A percentile compares a stretch with the other conserved stretches of the same genome.
These are phyloP conservation scores for Lentinula aciculospora DNA, from an alignment of 768 basidiomycete species.

Conservation along the genomic window DNA sequence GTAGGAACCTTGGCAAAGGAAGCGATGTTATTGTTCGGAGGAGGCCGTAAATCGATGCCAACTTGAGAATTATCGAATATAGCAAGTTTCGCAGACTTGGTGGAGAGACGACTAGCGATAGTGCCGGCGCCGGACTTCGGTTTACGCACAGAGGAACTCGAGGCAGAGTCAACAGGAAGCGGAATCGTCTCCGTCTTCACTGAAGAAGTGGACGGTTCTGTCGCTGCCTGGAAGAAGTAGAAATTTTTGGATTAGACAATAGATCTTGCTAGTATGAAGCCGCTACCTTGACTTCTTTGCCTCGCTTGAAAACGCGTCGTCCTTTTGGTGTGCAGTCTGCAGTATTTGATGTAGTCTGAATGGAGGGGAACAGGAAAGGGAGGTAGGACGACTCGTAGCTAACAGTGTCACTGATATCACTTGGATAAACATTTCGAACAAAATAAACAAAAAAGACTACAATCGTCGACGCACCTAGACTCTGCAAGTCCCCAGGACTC, in stretches of 20 bases:
- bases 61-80: slow-evolving; percentile 43
- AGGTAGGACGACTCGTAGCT: slow-evolving; percentile 60
- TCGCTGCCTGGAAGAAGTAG: neutral
- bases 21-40: slow-evolving; percentile 9
- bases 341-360: slow-evolving; percentile 17
- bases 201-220: neutral
- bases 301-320: slow-evolving; percentile 48
- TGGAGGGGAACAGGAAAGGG: slow-evolving; percentile 54
- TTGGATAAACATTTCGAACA: neutral
- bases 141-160: neutral
- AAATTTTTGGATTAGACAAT: neutral
- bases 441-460: neutral
- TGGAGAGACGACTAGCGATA: slow-evolving; percentile 9
- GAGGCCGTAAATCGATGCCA: slow-evolving; percentile 41
- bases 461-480: slow-evolving; percentile 6
- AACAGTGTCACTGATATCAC: slow-evolving; percentile 20
- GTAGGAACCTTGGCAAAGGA: slow-evolving; percentile 2
- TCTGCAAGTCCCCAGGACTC: slow-evolving; percentile 42
- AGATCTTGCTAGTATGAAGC: neutral
- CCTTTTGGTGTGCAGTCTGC: slow-evolving; percentile 30
- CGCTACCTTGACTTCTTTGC: slow-evolving; percentile 30
- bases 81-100: slow-evolving; percentile 30
- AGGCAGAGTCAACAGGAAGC: neutral
- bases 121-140: neutral
- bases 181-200: neutral